Evolutionary conservation across 2,329 filamentous ascomycete species (phyloP).

Genomic region (Claviceps purpurea): DNA sequence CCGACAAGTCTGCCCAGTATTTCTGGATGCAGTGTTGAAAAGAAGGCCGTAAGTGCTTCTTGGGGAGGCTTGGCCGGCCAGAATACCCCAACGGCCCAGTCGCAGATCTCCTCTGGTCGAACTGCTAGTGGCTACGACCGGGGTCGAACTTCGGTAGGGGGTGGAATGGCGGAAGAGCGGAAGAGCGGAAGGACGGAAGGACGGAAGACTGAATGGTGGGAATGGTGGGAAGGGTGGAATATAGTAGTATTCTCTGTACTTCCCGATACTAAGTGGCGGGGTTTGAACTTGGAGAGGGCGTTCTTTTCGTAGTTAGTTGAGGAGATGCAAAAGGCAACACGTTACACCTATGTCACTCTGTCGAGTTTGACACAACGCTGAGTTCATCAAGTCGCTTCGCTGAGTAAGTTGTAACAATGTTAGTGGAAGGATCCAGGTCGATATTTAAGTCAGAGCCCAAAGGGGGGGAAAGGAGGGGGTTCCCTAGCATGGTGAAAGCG

Average conservation of each 20-base stretch:
- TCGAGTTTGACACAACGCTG: not conserved
- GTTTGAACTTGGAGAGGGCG: not conserved
- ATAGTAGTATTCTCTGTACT: not conserved
- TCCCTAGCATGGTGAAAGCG: slow-evolving; percentile 5
- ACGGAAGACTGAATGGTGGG: not conserved
- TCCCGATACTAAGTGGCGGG: slow-evolving; percentile 3
- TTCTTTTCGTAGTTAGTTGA: not conserved
- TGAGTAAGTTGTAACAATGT: not conserved
- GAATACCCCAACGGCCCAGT: not conserved
- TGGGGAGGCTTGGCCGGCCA: slow-evolving; percentile 2
- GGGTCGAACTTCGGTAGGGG: slow-evolving; percentile 4
- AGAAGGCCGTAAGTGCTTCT: not conserved
- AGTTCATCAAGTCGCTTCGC: not conserved
- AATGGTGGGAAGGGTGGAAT: not conserved
- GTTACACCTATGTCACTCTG: not conserved
- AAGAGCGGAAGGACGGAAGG: not conserved
- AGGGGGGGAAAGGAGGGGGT: not conserved
- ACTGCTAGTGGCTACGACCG: slow-evolving; percentile 7
- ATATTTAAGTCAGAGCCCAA: slow-evolving; percentile 7
- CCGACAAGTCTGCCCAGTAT: not conserved
- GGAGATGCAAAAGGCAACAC: not conserved
- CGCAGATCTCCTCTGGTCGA: slow-evolving; percentile 1
- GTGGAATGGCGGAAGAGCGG: not conserved
- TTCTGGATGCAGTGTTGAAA: slow-evolving; percentile 1
- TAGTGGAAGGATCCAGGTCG: slow-evolving; percentile 8